A percentile compares a stretch with the other conserved stretches of the same genome.
phyloP scores from a whole-genome alignment of 805 yeast species.

The Hanseniaspora lindneri region DNA sequence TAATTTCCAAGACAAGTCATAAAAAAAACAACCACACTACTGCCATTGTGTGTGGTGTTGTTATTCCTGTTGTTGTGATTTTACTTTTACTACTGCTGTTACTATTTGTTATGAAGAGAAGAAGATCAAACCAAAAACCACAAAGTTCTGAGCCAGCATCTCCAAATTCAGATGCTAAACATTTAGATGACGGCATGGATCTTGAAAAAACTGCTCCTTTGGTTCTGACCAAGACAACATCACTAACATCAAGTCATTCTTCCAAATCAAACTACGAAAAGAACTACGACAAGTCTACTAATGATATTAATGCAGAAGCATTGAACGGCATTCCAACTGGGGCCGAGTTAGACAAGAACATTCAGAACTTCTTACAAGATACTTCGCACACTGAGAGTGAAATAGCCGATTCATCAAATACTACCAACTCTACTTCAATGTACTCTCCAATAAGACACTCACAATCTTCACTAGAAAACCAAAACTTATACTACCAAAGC shows the following conservation, averaged over 20 bases:
- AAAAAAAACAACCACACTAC: conserved; percentile 39
- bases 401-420: conserved; percentile 19
- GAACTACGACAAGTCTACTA: conserved; percentile 23
- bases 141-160: conserved; percentile 26
- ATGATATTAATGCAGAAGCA: conserved; percentile 19
- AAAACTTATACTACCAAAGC: conserved; percentile 28
- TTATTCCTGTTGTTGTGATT: conserved; percentile 52
- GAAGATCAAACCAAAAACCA: conserved; percentile 29
- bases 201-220: conserved; percentile 27
- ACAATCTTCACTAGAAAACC: conserved; percentile 12
- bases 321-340: conserved; percentile 17
- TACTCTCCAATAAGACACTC: conserved; percentile 21
- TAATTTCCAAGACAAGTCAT: conserved; percentile 17
- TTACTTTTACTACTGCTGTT: conserved; percentile 39
- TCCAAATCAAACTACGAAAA: conserved; percentile 32
- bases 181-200: conserved; percentile 23
- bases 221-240: conserved; percentile 32
- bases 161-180: conserved; percentile 21
- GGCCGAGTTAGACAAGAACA: conserved; percentile 14
- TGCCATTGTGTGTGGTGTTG: conserved; percentile 90
- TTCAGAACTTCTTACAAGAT: conserved; percentile 15
- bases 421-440: conserved; percentile 22
- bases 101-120: conserved; percentile 45
- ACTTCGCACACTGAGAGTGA: conserved; percentile 18
- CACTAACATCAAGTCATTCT: conserved; percentile 42